Percentiles rank a stretch among this genome's conserved stretches.
phyloP scores from a whole-genome alignment of 2,329 filamentous ascomycete genomes.

The Xylaria sp. region DNA sequence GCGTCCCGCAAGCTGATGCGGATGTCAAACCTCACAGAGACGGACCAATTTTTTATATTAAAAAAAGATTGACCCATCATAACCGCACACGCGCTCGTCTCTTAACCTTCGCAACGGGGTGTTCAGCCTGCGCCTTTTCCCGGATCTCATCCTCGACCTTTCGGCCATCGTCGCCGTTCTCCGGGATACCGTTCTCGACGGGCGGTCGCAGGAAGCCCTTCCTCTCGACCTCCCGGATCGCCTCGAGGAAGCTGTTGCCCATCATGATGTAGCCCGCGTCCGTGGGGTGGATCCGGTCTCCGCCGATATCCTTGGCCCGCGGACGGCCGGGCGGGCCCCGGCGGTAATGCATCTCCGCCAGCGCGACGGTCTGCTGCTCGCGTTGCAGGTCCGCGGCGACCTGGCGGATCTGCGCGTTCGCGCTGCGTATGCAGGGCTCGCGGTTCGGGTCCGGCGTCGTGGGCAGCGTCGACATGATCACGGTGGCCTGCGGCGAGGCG shows the following conservation, averaged over 20 bases:
- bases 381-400: conserved; percentile 22
- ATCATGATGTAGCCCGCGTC: conserved; percentile 31
- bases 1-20: no score
- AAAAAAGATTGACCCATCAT: background rate
- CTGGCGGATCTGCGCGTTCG: conserved; percentile 28
- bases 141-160: conserved; percentile 23
- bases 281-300: conserved; percentile 27
- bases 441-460: conserved; percentile 23
- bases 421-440: conserved; percentile 25
- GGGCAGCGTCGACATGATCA: conserved; percentile 27
- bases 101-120: conserved; percentile 13
- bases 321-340: conserved; percentile 24
- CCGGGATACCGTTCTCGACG: conserved; percentile 20
- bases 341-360: conserved; percentile 30
- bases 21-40: no score
- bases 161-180: conserved; percentile 23
- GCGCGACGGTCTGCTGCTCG: conserved; percentile 21
- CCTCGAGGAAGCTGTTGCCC: conserved; percentile 27
- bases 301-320: conserved; percentile 23
- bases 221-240: conserved; percentile 24
- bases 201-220: conserved; percentile 24
- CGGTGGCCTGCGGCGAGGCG: conserved; percentile 21
- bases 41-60: no score
- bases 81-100: background rate
- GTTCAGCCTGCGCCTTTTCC: conserved; percentile 20